Conservation (phyloP, 2,329 filamentous ascomycete genomes). For the Colletotrichum endophyticum region DNA sequence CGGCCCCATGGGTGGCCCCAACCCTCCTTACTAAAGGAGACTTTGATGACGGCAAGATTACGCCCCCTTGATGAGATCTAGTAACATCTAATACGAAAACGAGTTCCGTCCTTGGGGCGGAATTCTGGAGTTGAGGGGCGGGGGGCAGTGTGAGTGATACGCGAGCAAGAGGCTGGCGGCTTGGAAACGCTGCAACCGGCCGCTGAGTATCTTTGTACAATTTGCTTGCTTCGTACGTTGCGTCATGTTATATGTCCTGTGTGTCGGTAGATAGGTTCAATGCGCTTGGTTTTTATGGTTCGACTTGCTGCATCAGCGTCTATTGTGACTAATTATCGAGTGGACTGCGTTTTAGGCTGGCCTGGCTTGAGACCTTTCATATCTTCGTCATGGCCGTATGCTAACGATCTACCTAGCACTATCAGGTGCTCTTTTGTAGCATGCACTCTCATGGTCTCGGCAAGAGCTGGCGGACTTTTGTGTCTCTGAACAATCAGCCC, state of each 20-base stretch:
- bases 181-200: background rate
- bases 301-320: background rate
- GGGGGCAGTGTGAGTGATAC: constrained; percentile 18
- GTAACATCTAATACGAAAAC: constrained; percentile 22
- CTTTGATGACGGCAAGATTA: constrained; percentile 13
- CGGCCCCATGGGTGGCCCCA: constrained; percentile 42
- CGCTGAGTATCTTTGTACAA: constrained; percentile 15
- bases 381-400: background rate
- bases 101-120: background rate
- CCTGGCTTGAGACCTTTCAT: background rate
- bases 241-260: constrained; percentile 19
- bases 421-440: background rate
- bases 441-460: background rate
- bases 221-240: constrained; percentile 21
- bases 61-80: constrained; percentile 18
- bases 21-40: constrained; percentile 52
- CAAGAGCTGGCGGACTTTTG: background rate
- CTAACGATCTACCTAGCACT: background rate
- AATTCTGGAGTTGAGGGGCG: constrained; percentile 19
- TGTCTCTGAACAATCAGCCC: background rate
- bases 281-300: constrained; percentile 13
- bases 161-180: constrained; percentile 13
- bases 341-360: background rate
- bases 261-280: constrained; percentile 21
- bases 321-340: background rate